A percentile compares a stretch with the other conserved stretches of the same genome.
Conservation (phyloP, 2,329 filamentous ascomycete genomes). For the Endoconidiophora laricicola region DNA sequence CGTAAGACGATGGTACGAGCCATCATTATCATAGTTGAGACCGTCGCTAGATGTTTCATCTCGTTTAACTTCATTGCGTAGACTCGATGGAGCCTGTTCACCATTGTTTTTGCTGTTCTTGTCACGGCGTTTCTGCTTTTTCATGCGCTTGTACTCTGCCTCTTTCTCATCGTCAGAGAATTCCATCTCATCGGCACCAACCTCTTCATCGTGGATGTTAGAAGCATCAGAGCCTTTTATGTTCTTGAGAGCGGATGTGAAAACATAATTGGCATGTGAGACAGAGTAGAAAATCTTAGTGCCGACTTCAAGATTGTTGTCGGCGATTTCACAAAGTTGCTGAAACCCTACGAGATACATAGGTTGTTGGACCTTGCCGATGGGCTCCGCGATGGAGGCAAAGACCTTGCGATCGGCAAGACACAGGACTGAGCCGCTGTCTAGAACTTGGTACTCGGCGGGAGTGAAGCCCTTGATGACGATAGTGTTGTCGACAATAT, state of each 20-base stretch:
- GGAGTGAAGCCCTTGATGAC: constrained; percentile 64
- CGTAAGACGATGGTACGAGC: constrained; percentile 54
- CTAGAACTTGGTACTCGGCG: constrained; percentile 72
- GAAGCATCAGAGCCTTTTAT: constrained; percentile 86
- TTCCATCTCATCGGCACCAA: constrained; percentile 70
- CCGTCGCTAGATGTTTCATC: constrained; percentile 23
- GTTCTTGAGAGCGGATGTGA: constrained; percentile 64
- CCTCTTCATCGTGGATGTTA: constrained; percentile 87
- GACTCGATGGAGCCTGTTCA: constrained; percentile 17
- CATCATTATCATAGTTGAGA: constrained; percentile 54
- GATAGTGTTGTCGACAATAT: constrained; percentile 60
- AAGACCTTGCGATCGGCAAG: constrained; percentile 58
- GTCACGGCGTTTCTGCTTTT: constrained; percentile 48
- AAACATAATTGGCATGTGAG: constrained; percentile 64
- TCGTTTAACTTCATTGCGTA: constrained; percentile 20
- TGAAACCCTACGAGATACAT: constrained; percentile 70
- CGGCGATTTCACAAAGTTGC: constrained; percentile 48
- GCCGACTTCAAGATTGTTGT: constrained; percentile 50
- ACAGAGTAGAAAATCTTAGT: constrained; percentile 63
- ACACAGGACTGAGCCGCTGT: constrained; percentile 71
- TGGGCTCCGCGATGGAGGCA: constrained; percentile 67
- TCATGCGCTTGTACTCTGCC: constrained; percentile 55
- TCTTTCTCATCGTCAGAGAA: constrained; percentile 97
- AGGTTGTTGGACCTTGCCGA: constrained; percentile 73
- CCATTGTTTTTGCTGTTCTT: constrained; percentile 20